Base-by-base conservation (phyloP, 2,329 filamentous ascomycete species). In the Teratosphaeria gauchensis region DNA sequence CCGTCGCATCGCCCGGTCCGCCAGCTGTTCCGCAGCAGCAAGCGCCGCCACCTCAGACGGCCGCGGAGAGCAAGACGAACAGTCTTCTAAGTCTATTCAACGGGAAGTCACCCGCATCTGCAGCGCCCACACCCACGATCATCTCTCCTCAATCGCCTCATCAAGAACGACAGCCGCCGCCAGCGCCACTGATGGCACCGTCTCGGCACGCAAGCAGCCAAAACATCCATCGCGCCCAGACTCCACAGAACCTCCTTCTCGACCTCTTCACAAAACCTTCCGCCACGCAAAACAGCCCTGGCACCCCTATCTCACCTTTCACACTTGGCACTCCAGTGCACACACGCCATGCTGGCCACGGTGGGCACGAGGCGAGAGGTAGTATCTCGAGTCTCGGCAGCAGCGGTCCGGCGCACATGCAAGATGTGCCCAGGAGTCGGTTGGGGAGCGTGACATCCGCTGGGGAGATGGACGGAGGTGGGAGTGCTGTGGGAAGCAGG, bases 291-390 rank as follows among this genome's bases (percentile, higher is more conserved):
- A 59, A 57, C 31, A 69, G 67, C 30, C 66, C 68, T 11, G 65
- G 65, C 19, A 69, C 69, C 9, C 69, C 69, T 1, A 68, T 69
- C 48, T 68, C 65, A 11, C 70, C 70, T 1, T 70, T 70, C 60
- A 64, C 63, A 14, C 68, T 71, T 21, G 64, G 69, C 5, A 68
- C 69, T n/a, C 67, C 67, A 4, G 63, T 62, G 31, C 56, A 52
- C 6, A 30, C 55, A 9, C 9, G 61, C 35, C 51, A 58, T 51
- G 19, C 46, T 53, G 35, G 12, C 21, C 33, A 16, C 24, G 24
- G 24, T 51, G n/a, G 21, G n/a, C 51, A 51, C 30, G 24, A 28
- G 1, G 2, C 11, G 56, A 28, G 54, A 51, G 21, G 16, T 9
- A 56, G 42, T 42, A 31, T 51, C 11, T 24, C 21, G 16, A 24